These are phyloP conservation scores for Leucocoprinus leucothites DNA, from an alignment of 768 basidiomycete genomes.

Conservation along the genomic window DNA sequence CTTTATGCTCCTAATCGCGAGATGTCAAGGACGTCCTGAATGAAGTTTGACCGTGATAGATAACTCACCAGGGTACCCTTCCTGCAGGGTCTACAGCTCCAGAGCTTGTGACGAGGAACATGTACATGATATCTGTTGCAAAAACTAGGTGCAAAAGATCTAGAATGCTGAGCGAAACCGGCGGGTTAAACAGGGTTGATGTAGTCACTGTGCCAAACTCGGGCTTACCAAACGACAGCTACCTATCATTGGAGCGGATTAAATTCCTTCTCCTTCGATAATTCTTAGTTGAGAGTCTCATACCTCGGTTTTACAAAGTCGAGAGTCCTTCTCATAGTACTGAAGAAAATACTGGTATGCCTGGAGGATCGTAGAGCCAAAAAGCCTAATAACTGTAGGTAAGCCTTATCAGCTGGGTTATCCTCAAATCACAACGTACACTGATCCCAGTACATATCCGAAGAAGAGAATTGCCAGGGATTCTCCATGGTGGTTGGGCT, in stretches of 20 bases:
- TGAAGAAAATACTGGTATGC: not conserved
- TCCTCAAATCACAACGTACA: no score
- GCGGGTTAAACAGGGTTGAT: not conserved
- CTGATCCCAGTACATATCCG: no score
- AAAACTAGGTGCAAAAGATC: conserved; percentile 6
- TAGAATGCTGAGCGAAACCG: not conserved
- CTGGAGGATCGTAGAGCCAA: conserved; percentile 5
- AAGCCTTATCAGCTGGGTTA: no score
- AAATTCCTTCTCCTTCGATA: no score
- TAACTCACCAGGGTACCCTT: not conserved
- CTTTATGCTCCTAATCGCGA: no score
- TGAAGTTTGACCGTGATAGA: not conserved
- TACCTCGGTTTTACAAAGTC: not conserved
- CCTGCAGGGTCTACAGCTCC: not conserved
- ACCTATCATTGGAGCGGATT: not conserved
- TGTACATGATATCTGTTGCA: not conserved
- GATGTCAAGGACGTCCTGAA: no score
- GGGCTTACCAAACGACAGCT: conserved; percentile 1
- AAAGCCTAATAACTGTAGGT: no score
- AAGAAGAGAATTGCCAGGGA: no score
- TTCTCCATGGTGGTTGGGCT: no score
- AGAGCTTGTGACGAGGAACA: not conserved
- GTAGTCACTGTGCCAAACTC: not conserved
- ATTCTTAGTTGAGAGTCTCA: not conserved
- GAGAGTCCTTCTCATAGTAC: not conserved